Base-by-base conservation (phyloP, 1,284 basidiomycete species). In the Wallemia hederae region DNA sequence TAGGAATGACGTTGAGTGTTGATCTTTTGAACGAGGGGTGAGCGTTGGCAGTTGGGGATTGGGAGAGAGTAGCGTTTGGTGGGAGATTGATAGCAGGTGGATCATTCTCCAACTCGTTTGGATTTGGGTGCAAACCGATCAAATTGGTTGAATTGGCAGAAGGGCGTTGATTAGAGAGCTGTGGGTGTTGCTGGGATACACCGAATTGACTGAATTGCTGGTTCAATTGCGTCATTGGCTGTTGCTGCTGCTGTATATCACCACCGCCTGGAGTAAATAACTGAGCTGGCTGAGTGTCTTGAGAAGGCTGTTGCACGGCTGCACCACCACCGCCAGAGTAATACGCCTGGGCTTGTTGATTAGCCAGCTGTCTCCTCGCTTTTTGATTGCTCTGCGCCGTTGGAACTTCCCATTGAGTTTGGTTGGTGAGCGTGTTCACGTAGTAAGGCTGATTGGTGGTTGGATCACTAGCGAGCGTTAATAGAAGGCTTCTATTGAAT, bases 1-100 rank as follows among this genome's bases (percentile, higher is more conserved):
- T 91, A 1, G 94, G 94, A 64, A 98, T 80, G 14, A 87, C 81
- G 67, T 94, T 91, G 63, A 98, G 71, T 1, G 94, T 98, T 66
- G 77, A 82, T 59, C 94, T 82, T 73, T 94, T 88, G 73, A 96
- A 98, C 17, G 84, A 90, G 28, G 82, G 77, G 68, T 97, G 85
- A 24, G 90, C 83, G 67, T 91, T 88, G 55, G 85, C 81, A 60
- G 77, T 74, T 0, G 88, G 83, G 24, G 83, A 82, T 33, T 81
- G 79, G 9, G 88, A 85, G 63, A 97, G 24, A 60, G 70, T 62
- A 27, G 70, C 74, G 62, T 74, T 74, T n/a, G 87, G 81, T 1
- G 94, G 91, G 9, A 98, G 76, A 25, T 83, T 77, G 63, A 92
- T 88, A 64, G 87, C 82, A 5, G 92, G 94, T 5, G 92, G 90